Conservation (phyloP, 345 rosid genomes). For the Angophora floribunda region DNA sequence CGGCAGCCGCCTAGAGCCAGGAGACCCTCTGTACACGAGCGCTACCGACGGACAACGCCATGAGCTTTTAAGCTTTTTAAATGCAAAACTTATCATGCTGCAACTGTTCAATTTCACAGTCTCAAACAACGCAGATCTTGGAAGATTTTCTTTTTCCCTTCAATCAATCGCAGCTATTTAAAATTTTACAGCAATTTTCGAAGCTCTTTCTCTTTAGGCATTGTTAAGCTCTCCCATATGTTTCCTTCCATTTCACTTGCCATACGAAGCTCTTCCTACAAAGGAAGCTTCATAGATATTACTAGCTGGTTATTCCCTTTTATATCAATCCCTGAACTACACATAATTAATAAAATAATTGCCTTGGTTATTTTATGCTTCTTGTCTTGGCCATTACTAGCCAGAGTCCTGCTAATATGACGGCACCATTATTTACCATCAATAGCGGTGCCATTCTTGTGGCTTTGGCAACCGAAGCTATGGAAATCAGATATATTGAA, state of each 20-base stretch:
- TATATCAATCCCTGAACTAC: neutral
- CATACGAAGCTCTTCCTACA: neutral
- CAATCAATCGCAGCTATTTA: neutral
- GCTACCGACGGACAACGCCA: neutral
- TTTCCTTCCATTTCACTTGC: neutral
- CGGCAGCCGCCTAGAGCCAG: rapidly evolving
- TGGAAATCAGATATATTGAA: no score
- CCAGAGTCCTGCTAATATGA: no score
- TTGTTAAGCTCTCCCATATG: neutral
- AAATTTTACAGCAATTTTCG: neutral
- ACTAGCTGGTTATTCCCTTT: neutral
- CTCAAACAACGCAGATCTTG: neutral
- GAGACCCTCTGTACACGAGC: rapidly evolving
- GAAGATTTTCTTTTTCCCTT: neutral
- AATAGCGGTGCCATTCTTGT: no score
- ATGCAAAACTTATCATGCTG: neutral
- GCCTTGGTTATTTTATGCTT: neutral
- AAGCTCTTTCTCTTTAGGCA: neutral
- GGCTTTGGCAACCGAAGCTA: no score
- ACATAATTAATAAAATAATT: neutral
- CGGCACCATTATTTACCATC: no score
- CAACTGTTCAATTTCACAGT: neutral
- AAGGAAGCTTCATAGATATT: neutral
- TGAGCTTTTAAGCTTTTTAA: neutral
- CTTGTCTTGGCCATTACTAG: neutral